phyloP scores from a whole-genome alignment of 495 filamentous ascomycete genomes.

The Pyronema omphalodes region DNA sequence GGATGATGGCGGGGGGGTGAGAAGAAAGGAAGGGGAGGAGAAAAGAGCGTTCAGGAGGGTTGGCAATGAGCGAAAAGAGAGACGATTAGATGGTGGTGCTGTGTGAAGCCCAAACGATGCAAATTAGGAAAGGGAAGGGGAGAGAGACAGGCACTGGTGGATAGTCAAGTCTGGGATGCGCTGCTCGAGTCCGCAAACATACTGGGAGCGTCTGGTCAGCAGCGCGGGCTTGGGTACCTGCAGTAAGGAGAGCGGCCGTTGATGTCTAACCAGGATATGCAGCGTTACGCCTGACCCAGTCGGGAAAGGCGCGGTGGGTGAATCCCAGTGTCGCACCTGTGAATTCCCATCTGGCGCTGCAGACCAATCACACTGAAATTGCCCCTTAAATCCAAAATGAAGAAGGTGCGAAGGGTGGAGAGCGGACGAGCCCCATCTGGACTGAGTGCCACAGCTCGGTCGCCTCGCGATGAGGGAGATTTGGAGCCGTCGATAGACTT shows the following conservation, averaged over 20 bases:
- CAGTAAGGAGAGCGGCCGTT: neutral
- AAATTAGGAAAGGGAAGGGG: neutral
- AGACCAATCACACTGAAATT: neutral
- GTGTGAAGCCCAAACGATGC: neutral
- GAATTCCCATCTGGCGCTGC: neutral
- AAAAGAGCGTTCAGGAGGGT: neutral
- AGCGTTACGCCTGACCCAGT: neutral
- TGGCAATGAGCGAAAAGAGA: neutral
- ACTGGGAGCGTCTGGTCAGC: neutral
- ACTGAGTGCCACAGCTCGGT: neutral
- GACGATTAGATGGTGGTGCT: neutral
- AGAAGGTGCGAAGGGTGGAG: neutral
- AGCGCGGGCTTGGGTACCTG: neutral
- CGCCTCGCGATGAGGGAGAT: neutral
- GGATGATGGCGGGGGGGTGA: conserved; percentile 9
- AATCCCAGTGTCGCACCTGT: neutral
- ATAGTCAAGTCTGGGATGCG: neutral
- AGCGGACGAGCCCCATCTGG: neutral
- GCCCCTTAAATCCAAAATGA: neutral
- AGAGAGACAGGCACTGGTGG: neutral
- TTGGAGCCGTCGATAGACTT: neutral
- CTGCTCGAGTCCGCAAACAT: neutral
- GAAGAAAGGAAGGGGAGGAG: neutral
- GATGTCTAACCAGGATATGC: neutral
- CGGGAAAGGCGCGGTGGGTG: neutral